These are phyloP conservation scores for Geosmithia morbida DNA, from an alignment of 2,329 filamentous ascomycete genomes.

Conservation along the genomic window DNA sequence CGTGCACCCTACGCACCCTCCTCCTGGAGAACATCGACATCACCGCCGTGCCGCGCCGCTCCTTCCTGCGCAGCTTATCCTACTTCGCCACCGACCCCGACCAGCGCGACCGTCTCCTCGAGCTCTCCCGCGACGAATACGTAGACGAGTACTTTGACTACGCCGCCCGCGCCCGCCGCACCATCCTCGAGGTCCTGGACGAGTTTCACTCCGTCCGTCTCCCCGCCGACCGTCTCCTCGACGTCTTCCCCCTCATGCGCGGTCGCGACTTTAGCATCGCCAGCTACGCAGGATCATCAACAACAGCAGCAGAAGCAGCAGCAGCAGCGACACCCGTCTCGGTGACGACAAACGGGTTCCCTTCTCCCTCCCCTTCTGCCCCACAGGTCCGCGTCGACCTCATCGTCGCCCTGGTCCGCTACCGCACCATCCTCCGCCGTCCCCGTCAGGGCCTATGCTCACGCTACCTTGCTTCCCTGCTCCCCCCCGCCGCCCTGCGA, in stretches of 20 bases:
- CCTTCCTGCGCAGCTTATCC: slow-evolving; percentile 67
- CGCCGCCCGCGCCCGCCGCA: slow-evolving; percentile 76
- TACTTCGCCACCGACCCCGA: slow-evolving; percentile 58
- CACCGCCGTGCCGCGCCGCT: slow-evolving; percentile 73
- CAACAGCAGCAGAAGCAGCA: background rate
- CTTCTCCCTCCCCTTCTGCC: slow-evolving; percentile 11
- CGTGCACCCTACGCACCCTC: slow-evolving; percentile 55
- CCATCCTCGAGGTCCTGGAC: slow-evolving; percentile 80
- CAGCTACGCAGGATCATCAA: slow-evolving; percentile 39
- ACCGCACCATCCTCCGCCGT: slow-evolving; percentile 73
- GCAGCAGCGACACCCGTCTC: background rate
- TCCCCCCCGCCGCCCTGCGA: slow-evolving; percentile 38
- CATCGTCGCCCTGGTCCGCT: slow-evolving; percentile 79
- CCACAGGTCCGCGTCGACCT: slow-evolving; percentile 43
- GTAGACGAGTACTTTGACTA: slow-evolving; percentile 95
- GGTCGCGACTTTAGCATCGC: slow-evolving; percentile 90
- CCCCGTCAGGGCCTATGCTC: slow-evolving; percentile 82
- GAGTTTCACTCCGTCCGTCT: slow-evolving; percentile 80
- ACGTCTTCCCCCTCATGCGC: slow-evolving; percentile 68
- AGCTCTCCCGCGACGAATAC: slow-evolving; percentile 67
- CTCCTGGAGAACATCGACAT: slow-evolving; percentile 79
- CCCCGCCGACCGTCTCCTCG: slow-evolving; percentile 56
- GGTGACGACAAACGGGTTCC: background rate
- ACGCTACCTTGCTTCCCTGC: slow-evolving; percentile 60
- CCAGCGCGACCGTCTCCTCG: slow-evolving; percentile 68